Evolutionary conservation across 345 rosid genomes (phyloP), one percentile per base, ranked within the genome.

Genomic region (Gossypium sturtianum): DNA sequence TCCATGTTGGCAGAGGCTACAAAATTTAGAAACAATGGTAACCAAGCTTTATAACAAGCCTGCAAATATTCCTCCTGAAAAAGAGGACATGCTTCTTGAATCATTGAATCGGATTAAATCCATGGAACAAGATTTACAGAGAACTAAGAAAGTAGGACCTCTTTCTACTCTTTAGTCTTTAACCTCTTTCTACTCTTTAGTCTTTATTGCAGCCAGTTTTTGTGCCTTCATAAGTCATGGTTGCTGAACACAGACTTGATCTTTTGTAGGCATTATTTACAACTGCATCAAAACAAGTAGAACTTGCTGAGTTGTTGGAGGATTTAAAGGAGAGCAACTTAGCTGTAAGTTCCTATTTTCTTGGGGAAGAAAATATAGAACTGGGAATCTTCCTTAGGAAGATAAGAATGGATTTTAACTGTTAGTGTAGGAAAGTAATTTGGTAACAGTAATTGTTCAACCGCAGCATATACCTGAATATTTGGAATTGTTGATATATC

Each of bases 1-100:
- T 80, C 97, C 97, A 17, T 90, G 94, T 82, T 92, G 90, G 91
- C 81, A 87, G 76, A 91, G 98, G 82, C 89, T 94, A 86, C 94
- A 87, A 68, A 80, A 84, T 58, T 82, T 94, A 76, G 99, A 94
- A 83, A 74, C 70, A 12, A 70, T 89, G 90, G 91, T 94, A 20
- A 79, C 86, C 64, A 98, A 89, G 68, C 86, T 92, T 70, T 79
- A 48, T 72, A 86, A 82, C 58, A 92, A 83, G 78, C 96, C 88
- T 10, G 78, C 87, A 76, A 85, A 79, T 51, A 92, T 92, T 75
- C 96, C 98, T 77, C 91, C 87, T 16, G 98, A 92, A 83, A 94
- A 94, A 83, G 98, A 94, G 43, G 83, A 88, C 78, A 91, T 91
- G 78, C 90, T 94, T 82, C 91, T 78, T 34, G 96, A 92, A 65